Conservation (phyloP, 805 yeast species). For the Ogataea trehalophila region DNA sequence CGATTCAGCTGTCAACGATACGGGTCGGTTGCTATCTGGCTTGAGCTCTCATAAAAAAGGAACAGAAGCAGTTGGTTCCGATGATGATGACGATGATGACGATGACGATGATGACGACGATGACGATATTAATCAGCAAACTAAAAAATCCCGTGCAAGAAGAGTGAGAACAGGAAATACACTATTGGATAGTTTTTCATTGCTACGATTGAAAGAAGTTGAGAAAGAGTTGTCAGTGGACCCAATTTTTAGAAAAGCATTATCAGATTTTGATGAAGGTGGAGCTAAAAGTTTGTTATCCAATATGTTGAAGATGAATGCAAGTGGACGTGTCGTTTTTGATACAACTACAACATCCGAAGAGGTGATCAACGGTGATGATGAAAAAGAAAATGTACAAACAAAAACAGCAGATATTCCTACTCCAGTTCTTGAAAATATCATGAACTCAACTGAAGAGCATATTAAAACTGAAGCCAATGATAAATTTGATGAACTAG, state of each 20-base stretch:
- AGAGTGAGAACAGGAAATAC: constrained; percentile 26
- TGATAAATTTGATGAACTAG: background rate
- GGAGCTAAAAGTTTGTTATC: constrained; percentile 51
- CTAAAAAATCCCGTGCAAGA: constrained; percentile 12
- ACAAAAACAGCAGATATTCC: background rate
- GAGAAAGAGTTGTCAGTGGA: constrained; percentile 49
- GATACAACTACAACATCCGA: constrained; percentile 35
- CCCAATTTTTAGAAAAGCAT: constrained; percentile 52
- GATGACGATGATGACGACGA: constrained; percentile 15
- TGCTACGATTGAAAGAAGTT: constrained; percentile 38
- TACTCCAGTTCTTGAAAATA: background rate
- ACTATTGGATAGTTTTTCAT: constrained; percentile 35
- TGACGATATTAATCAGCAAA: constrained; percentile 18
- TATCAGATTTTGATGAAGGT: constrained; percentile 59
- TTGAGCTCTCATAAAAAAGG: constrained; percentile 31
- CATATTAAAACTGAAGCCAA: background rate
- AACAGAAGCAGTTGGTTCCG: constrained; percentile 11
- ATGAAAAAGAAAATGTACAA: background rate
- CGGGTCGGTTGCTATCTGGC: constrained; percentile 65
- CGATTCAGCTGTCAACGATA: constrained; percentile 87
- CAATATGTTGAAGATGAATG: constrained; percentile 44
- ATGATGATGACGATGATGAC: constrained; percentile 16
- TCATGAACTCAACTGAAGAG: background rate
- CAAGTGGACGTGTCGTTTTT: constrained; percentile 44
- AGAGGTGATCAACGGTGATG: constrained; percentile 10